Conservation (phyloP, 352 stramenopile species). For the Phytophthora crassamura region DNA sequence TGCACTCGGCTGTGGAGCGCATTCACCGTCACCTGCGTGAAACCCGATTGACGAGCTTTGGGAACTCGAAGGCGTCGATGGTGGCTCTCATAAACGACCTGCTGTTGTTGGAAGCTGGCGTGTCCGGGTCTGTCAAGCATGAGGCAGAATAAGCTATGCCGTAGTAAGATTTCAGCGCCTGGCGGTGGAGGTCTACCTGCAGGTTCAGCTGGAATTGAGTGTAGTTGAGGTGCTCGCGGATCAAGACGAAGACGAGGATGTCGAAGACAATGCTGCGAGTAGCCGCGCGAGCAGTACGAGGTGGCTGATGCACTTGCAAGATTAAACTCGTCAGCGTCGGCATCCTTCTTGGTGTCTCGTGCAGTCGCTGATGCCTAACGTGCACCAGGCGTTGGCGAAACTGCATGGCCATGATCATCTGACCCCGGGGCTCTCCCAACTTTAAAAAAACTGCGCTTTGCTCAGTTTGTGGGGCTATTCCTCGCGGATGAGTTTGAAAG, state of each 20-base stretch:
- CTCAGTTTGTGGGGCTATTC: slow-evolving; percentile 80
- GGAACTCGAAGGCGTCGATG: slow-evolving; percentile 83
- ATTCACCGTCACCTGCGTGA: slow-evolving; percentile 63
- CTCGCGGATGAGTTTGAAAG: slow-evolving; percentile 82
- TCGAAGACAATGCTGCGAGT: slow-evolving; percentile 80
- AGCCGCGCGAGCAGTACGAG: slow-evolving; percentile 75
- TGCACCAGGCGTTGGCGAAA: slow-evolving; percentile 52
- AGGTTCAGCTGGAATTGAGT: slow-evolving; percentile 76
- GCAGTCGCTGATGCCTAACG: slow-evolving; percentile 56
- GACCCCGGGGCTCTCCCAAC: slow-evolving; percentile 59
- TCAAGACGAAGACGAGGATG: slow-evolving; percentile 84
- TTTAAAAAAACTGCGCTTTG: slow-evolving; percentile 84
- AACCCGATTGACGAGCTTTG: slow-evolving; percentile 73
- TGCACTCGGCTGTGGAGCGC: slow-evolving; percentile 70
- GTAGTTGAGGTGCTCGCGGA: slow-evolving; percentile 71
- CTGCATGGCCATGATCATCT: slow-evolving; percentile 62
- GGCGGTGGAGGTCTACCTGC: slow-evolving; percentile 82
- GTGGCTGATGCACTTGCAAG: slow-evolving; percentile 70
- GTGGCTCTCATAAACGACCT: slow-evolving; percentile 71
- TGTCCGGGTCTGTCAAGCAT: slow-evolving; percentile 23
- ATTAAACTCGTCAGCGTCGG: slow-evolving; percentile 63
- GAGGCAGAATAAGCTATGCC: slow-evolving; percentile 46
- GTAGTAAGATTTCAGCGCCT: slow-evolving; percentile 65
- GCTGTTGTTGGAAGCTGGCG: slow-evolving; percentile 47
- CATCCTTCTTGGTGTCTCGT: slow-evolving; percentile 62